Conservation (phyloP, 768 basidiomycete genomes). For the Rickenella mellea region DNA sequence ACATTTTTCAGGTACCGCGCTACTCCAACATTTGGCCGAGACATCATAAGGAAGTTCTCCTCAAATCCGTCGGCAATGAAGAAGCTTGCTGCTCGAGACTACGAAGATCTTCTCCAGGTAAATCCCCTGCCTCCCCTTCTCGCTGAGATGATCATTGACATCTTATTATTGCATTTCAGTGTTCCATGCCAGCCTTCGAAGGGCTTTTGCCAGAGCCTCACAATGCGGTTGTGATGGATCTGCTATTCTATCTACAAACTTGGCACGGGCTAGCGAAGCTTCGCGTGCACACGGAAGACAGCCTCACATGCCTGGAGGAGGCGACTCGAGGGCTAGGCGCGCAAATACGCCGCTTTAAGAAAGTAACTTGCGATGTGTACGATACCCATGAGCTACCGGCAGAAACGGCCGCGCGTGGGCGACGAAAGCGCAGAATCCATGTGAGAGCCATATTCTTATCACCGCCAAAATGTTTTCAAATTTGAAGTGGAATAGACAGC, state of each 20-base stretch:
- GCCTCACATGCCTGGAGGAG: slow-evolving; percentile 17
- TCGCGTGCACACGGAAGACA: slow-evolving; percentile 25
- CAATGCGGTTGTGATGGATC: slow-evolving; percentile 18
- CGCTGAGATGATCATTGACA: neutral
- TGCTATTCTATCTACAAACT: slow-evolving; percentile 22
- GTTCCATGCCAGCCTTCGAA: slow-evolving; percentile 26
- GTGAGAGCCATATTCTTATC: no score
- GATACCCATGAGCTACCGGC: slow-evolving; percentile 25
- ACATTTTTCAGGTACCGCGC: neutral
- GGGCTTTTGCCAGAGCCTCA: slow-evolving; percentile 22
- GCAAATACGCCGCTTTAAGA: slow-evolving; percentile 21
- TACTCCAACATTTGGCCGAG: slow-evolving; percentile 16
- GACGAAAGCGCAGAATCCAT: no score
- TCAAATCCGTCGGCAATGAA: slow-evolving; percentile 15
- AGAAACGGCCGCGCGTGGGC: slow-evolving; percentile 28
- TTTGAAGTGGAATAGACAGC: no score
- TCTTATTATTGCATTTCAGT: slow-evolving; percentile 3
- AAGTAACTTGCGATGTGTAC: slow-evolving; percentile 15
- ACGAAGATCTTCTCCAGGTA: slow-evolving; percentile 19
- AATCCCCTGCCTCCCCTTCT: neutral
- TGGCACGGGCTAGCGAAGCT: slow-evolving; percentile 35
- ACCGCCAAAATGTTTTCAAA: no score
- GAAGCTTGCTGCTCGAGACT: slow-evolving; percentile 15
- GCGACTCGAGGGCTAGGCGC: slow-evolving; percentile 19
- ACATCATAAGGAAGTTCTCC: slow-evolving; percentile 13